Evolutionary conservation across 2,329 filamentous ascomycete genomes (phyloP).

Genomic region (Sporothrix dimorphospora): DNA sequence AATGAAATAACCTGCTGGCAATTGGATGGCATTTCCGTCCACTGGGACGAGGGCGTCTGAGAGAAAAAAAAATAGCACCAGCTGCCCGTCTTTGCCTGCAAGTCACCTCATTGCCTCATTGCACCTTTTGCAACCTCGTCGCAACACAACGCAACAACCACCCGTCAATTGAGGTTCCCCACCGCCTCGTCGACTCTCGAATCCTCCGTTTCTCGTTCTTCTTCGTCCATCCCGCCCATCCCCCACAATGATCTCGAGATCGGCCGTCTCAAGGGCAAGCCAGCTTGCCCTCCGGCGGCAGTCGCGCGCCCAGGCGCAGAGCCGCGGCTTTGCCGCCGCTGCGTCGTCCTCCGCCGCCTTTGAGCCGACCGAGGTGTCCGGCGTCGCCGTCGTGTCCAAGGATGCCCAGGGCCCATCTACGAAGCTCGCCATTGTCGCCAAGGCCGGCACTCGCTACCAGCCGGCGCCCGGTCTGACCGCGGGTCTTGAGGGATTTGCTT

Average conservation of each 20-base stretch:
- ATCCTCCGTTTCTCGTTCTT: conserved; percentile 40
- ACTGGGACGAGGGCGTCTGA: neutral
- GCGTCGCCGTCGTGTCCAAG: conserved; percentile 90
- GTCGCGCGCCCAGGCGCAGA: conserved; percentile 58
- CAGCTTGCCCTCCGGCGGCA: conserved; percentile 61
- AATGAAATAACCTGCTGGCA: conserved; percentile 37
- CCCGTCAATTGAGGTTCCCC: conserved; percentile 53
- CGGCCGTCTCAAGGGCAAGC: conserved; percentile 61
- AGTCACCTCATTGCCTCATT: conserved; percentile 18
- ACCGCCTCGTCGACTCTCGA: conserved; percentile 16
- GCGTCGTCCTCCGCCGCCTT: conserved; percentile 75
- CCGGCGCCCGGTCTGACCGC: conserved; percentile 85
- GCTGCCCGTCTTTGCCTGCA: conserved; percentile 15
- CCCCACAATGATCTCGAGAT: conserved; percentile 60
- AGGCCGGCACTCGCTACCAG: conserved; percentile 93
- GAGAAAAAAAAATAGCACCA: conserved; percentile 33
- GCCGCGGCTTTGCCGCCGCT: conserved; percentile 56
- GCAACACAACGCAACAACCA: conserved; percentile 37
- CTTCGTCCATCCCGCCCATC: conserved; percentile 46
- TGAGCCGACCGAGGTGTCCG: conserved; percentile 81
- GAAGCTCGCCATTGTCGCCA: conserved; percentile 87
- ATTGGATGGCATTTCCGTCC: conserved; percentile 37
- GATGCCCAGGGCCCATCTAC: conserved; percentile 87
- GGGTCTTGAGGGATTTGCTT: conserved; percentile 92
- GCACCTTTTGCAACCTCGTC: conserved; percentile 28